These are phyloP conservation scores for Venturia aucupariae DNA, from an alignment of 2,329 filamentous ascomycete species.

Conservation along the genomic window DNA sequence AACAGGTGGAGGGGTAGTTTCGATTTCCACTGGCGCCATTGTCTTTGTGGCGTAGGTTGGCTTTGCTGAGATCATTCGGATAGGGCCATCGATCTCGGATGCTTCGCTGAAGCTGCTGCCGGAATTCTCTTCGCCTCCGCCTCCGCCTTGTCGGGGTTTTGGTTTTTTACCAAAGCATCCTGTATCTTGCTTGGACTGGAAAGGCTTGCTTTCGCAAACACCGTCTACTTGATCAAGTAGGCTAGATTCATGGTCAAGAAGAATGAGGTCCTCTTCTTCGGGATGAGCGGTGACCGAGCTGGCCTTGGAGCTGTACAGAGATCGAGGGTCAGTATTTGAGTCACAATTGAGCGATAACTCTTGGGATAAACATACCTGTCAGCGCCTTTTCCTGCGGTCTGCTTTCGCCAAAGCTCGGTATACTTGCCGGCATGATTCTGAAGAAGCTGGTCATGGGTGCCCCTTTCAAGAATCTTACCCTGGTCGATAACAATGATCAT, in stretches of 20 bases:
- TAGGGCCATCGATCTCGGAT: slow-evolving; percentile 1
- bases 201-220: slow-evolving; percentile 5
- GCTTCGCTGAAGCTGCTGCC: slow-evolving; percentile 2
- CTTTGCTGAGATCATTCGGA: slow-evolving; percentile 8
- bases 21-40: not conserved
- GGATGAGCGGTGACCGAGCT: slow-evolving; percentile 1
- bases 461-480: slow-evolving; percentile 67
- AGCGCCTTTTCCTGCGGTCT: slow-evolving; percentile 28
- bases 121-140: not conserved
- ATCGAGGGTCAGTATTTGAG: not conserved
- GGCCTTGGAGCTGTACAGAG: not conserved
- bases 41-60: not conserved
- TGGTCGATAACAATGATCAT: slow-evolving; percentile 72
- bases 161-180: not conserved
- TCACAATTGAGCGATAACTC: not conserved
- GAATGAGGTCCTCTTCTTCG: slow-evolving; percentile 2
- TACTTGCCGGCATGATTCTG: slow-evolving; percentile 65
- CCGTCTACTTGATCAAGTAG: slow-evolving; percentile 8
- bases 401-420: slow-evolving; percentile 80
- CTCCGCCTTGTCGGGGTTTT: not conserved
- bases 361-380: not conserved
- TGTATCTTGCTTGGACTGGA: not conserved
- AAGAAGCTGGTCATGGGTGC: slow-evolving; percentile 70
- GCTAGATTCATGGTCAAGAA: not conserved
- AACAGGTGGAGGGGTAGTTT: not conserved